A percentile compares a stretch with the other conserved stretches of the same genome.
Conservation (phyloP, 2,329 filamentous ascomycete species). For the Didymella arachidicola region DNA sequence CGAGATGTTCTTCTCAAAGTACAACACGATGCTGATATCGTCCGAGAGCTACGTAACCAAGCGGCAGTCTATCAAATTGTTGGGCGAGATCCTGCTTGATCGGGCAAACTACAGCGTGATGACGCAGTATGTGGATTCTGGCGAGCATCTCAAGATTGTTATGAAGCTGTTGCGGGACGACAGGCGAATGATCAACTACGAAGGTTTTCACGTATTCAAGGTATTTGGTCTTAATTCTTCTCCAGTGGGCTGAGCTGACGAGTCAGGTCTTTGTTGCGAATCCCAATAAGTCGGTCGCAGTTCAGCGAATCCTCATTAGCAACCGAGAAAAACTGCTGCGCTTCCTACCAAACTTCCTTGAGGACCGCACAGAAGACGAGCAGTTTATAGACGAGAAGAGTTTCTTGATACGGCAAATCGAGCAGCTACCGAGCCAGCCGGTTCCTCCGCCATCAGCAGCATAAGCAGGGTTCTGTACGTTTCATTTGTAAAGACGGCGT, state of each 20-base stretch:
- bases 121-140: conserved; percentile 94
- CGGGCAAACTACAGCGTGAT: conserved; percentile 97
- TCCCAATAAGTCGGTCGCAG: conserved; percentile 94
- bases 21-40: conserved; percentile 86
- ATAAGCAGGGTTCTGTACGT: conserved; percentile 12
- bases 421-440: conserved; percentile 52
- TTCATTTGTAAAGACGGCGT: conserved; percentile 1
- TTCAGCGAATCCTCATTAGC: conserved; percentile 95
- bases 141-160: conserved; percentile 95
- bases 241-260: conserved; percentile 17
- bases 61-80: conserved; percentile 94
- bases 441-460: conserved; percentile 33
- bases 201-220: conserved; percentile 99
- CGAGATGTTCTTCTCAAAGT: conserved; percentile 88
- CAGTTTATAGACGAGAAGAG: conserved; percentile 98
- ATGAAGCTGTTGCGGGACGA: conserved; percentile 98
- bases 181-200: conserved; percentile 98
- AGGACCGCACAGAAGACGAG: conserved; percentile 95
- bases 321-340: conserved; percentile 89
- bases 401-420: conserved; percentile 94
- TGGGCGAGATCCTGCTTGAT: conserved; percentile 93
- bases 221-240: conserved; percentile 44
- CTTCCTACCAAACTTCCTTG: conserved; percentile 90
- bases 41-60: conserved; percentile 98
- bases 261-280: conserved; percentile 91